A percentile compares a stretch with the other conserved stretches of the same genome.
phyloP scores from a whole-genome alignment of 2,329 filamentous ascomycete species.

The Ambrosiella beaveri region DNA sequence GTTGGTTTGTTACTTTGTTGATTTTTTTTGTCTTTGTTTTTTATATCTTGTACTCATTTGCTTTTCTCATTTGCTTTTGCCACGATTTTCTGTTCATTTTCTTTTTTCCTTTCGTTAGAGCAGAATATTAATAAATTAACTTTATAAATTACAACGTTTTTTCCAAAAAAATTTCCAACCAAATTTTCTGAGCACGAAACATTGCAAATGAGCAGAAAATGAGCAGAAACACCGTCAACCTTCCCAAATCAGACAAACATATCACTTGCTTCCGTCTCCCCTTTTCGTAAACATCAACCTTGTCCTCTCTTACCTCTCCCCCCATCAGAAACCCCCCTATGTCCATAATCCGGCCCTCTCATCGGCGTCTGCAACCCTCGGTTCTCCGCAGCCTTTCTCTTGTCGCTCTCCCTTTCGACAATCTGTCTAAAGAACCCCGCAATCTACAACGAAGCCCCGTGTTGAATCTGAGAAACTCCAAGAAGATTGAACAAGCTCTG shows the following conservation, averaged over 20 bases:
- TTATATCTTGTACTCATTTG: neutral
- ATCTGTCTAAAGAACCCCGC: slow-evolving; percentile 37
- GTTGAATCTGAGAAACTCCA: slow-evolving; percentile 26
- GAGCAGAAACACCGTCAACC: too few species aligned
- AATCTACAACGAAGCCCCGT: slow-evolving; percentile 31
- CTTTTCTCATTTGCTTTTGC: neutral
- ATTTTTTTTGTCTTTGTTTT: neutral
- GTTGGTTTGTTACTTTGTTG: slow-evolving; percentile 4
- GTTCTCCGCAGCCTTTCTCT: slow-evolving; percentile 16
- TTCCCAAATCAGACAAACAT: neutral
- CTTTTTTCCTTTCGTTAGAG: neutral
- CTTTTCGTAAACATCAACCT: slow-evolving; percentile 2
- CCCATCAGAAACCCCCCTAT: slow-evolving; percentile 5
- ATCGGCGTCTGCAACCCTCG: slow-evolving; percentile 14
- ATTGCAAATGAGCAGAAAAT: too few species aligned
- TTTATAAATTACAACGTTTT: too few species aligned
- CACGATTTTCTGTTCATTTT: neutral
- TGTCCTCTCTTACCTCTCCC: slow-evolving; percentile 4
- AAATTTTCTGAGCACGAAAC: too few species aligned
- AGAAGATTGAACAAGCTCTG: slow-evolving; percentile 34
- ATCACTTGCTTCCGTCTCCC: neutral
- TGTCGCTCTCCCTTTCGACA: slow-evolving; percentile 28
- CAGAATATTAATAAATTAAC: neutral
- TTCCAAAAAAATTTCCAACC: too few species aligned
- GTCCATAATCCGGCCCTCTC: slow-evolving; percentile 2